Percentiles rank a stretch among this genome's conserved stretches.
Evolutionary conservation across 2,329 filamentous ascomycete genomes (phyloP).

Genomic region (Stemphylium vesicarium): DNA sequence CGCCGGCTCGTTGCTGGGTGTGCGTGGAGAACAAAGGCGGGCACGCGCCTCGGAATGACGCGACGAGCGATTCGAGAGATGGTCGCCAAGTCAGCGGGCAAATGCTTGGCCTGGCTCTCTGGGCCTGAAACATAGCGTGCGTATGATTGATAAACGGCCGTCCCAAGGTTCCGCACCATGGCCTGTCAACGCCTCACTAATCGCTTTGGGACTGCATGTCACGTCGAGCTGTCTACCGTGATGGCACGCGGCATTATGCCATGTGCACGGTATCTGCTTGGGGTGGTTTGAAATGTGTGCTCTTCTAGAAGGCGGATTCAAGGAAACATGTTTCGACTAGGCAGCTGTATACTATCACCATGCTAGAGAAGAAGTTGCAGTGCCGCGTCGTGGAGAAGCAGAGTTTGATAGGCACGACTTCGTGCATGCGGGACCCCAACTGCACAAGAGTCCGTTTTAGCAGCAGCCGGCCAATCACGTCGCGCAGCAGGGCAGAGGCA

Average conservation of each 20-base stretch:
- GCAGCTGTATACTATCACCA: too few relatives aligned
- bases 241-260: conserved; percentile 13
- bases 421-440: conserved; percentile 13
- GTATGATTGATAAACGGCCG: conserved; percentile 28
- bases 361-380: background rate
- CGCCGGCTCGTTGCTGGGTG: background rate
- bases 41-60: conserved; percentile 21
- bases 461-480: conserved; percentile 17
- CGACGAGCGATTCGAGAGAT: conserved; percentile 16
- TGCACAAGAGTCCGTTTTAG: conserved; percentile 26
- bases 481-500: conserved; percentile 5
- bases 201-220: background rate
- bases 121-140: conserved; percentile 36
- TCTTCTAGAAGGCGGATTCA: too few relatives aligned
- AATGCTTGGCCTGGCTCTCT: conserved; percentile 11
- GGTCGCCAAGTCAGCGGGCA: conserved; percentile 18
- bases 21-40: background rate
- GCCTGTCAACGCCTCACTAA: conserved; percentile 8
- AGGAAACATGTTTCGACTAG: too few relatives aligned
- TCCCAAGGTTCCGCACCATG: conserved; percentile 15
- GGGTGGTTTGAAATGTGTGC: conserved; percentile 4
- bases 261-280: background rate
- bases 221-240: conserved; percentile 8
- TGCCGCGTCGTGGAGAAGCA: background rate
- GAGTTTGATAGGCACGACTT: conserved; percentile 9